These are phyloP conservation scores for Bipolaris victoriae DNA, from an alignment of 2,329 filamentous ascomycete genomes.

Conservation along the genomic window DNA sequence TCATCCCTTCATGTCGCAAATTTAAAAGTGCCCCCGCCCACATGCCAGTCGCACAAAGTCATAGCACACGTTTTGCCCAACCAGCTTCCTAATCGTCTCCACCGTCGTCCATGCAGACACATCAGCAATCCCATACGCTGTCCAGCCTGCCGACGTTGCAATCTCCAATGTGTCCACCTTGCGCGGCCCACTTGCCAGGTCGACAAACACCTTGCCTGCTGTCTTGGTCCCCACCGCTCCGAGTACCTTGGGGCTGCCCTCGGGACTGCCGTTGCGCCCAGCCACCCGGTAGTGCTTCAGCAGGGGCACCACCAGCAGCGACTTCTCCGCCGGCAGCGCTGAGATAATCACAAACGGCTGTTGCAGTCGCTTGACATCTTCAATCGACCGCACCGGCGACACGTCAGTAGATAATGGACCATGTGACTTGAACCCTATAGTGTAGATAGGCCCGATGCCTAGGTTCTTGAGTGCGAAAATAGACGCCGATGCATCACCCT, in stretches of 20 bases:
- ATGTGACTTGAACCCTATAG: constrained; percentile 74
- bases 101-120: constrained; percentile 85
- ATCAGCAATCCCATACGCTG: constrained; percentile 78
- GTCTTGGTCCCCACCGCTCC: constrained; percentile 30
- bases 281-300: constrained; percentile 70
- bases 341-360: constrained; percentile 83
- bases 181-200: constrained; percentile 72
- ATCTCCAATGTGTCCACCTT: constrained; percentile 72
- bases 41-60: constrained; percentile 81
- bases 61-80: constrained; percentile 86
- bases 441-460: constrained; percentile 79
- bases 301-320: constrained; percentile 76
- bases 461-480: constrained; percentile 81
- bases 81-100: constrained; percentile 76
- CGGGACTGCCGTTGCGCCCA: constrained; percentile 46
- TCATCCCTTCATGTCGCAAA: not conserved
- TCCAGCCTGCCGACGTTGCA: constrained; percentile 77
- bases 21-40: constrained; percentile 60
- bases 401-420: constrained; percentile 68
- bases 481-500: constrained; percentile 77
- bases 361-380: constrained; percentile 80
- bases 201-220: constrained; percentile 74
- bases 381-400: constrained; percentile 70
- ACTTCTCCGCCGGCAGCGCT: constrained; percentile 78
- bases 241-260: constrained; percentile 22